Evolutionary conservation across 1,139 yeast genomes (phyloP), one percentile per base, ranked within the genome.

Genomic region (Lodderomyces oxycetoniae): DNA sequence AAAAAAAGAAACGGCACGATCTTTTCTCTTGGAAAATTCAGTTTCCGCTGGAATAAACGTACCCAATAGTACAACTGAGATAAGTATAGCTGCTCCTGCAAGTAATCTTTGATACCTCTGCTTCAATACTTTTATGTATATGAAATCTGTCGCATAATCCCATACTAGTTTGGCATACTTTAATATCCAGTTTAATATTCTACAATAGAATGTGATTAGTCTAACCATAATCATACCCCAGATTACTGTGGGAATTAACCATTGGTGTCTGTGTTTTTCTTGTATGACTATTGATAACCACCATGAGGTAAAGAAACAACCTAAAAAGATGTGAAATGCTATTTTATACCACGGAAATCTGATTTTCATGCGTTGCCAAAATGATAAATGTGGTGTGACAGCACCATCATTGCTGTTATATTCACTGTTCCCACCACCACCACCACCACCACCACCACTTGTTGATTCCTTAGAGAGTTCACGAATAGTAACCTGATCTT

Each of bases 221-320:
- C 84, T 63, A 13, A 70, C 61, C 73, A 74, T 71, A 31, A 76
- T 57, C 57, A 65, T 60, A 26, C 71, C 62, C 73, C 77, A 77
- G 30, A 77, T 49, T 25, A 76, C 53, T 4, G 83, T 77, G 22
- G 84, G 85, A 47, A 78, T 75, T 48, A 78, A 68, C 84, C 85
- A 78, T 45, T 68, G 49, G 46, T 55, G 74, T 44, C 83, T 63
- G 34, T 70, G 73, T 44, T 65, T 64, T 4, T 67, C 52, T 50
- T 77, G 84, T 37, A 67, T 71, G 19, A 78, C 38, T 35, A 78
- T 74, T 10, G 81, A 70, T 25, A 77, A 51, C 83, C 83, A 78
- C 84, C 84, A 78, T 3, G 79, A 68, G 4, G 84, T 77, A 63
- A 77, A 77, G 44, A 78, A 72, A 28, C 60, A 52, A 1, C 68